These are phyloP conservation scores for Heliamphora pulchella DNA, from an alignment of 179 eudicot genomes.

Conservation along the genomic window DNA sequence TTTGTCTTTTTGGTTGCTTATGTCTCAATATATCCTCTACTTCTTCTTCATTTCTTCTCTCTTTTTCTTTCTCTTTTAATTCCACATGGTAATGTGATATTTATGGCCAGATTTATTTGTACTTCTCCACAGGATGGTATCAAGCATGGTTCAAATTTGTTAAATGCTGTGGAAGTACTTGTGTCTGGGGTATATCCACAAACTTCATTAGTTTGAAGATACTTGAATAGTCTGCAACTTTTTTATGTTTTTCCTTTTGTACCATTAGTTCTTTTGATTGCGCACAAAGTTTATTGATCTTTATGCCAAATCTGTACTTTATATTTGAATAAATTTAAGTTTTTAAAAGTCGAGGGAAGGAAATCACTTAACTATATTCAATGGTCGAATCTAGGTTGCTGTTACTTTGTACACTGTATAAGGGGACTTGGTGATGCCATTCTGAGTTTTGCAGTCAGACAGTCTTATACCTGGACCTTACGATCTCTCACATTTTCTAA, in stretches of 20 bases:
- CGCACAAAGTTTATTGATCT: background rate
- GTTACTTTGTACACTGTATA: background rate
- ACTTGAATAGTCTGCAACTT: background rate
- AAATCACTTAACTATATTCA: background rate
- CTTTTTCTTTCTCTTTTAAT: background rate
- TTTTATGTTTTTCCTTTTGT: background rate
- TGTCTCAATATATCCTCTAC: constrained; percentile 8
- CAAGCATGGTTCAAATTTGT: constrained; percentile 74
- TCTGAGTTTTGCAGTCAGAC: constrained; percentile 7
- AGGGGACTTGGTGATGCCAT: background rate
- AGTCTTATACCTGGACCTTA: background rate
- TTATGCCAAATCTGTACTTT: background rate
- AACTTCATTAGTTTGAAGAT: constrained; percentile 12
- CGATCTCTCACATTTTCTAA: background rate
- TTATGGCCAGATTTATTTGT: constrained; percentile 12
- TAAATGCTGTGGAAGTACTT: constrained; percentile 84
- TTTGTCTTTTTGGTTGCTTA: constrained; percentile 24
- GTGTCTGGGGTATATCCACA: constrained; percentile 70
- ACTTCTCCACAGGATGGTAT: constrained; percentile 61
- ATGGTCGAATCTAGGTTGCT: background rate
- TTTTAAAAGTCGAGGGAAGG: background rate
- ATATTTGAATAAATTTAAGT: background rate
- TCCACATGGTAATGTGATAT: background rate
- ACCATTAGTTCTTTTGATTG: background rate
- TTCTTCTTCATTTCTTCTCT: background rate